These are phyloP conservation scores for Diaporthe velutina DNA, from an alignment of 2,329 filamentous ascomycete species.

Conservation along the genomic window DNA sequence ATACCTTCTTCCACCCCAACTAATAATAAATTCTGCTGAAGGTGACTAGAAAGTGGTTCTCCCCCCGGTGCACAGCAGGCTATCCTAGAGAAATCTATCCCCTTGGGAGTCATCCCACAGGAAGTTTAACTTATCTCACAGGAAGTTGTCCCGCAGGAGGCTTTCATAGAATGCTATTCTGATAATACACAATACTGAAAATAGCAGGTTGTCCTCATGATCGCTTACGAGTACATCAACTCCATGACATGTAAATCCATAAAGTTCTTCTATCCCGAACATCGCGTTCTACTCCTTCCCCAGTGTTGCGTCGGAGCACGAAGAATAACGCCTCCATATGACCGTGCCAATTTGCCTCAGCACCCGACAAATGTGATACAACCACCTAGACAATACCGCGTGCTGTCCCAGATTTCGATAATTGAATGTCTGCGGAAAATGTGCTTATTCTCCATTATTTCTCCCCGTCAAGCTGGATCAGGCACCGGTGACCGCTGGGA, in stretches of 20 bases:
- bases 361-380: background rate
- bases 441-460: background rate
- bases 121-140: background rate
- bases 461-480: constrained; percentile 42
- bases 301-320: too few relatives aligned
- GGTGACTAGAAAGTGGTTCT: background rate
- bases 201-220: background rate
- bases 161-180: background rate
- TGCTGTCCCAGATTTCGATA: background rate
- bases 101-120: too few relatives aligned
- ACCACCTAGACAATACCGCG: background rate
- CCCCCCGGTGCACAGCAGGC: too few relatives aligned
- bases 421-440: background rate
- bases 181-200: background rate
- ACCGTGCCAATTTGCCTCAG: background rate
- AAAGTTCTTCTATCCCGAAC: background rate
- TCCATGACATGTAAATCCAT: background rate
- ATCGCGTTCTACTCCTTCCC: background rate
- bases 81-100: too few relatives aligned
- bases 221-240: background rate
- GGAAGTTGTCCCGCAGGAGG: background rate
- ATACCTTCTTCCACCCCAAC: background rate
- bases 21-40: background rate
- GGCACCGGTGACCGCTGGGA: constrained; percentile 46
- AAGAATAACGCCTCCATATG: background rate